Evolutionary conservation across 495 filamentous ascomycete species (phyloP).

Genomic region (Neurospora hispaniola): DNA sequence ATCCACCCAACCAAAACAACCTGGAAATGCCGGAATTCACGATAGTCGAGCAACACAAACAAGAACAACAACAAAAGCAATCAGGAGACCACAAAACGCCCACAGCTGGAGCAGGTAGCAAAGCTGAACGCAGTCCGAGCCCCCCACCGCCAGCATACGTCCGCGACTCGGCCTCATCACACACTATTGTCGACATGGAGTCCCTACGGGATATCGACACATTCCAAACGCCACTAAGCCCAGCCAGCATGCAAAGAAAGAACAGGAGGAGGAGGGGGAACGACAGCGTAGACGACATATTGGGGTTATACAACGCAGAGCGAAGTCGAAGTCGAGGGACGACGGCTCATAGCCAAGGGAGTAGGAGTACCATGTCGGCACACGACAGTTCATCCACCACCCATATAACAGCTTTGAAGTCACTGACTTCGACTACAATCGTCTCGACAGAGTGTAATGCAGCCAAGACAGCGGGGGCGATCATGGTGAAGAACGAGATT

Average conservation of each 20-base stretch:
- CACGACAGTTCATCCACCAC: background rate
- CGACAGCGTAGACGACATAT: conserved; percentile 26
- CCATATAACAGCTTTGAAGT: background rate
- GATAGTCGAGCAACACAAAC: conserved; percentile 16
- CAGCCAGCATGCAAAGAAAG: conserved; percentile 8
- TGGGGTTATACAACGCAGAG: conserved; percentile 20
- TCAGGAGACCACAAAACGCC: background rate
- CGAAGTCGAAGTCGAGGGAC: conserved; percentile 10
- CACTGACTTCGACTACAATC: background rate
- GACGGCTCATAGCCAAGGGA: background rate
- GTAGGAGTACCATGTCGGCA: background rate
- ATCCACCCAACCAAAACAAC: conserved; percentile 9
- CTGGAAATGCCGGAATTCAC: conserved; percentile 20
- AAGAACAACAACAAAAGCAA: background rate
- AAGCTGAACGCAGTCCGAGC: background rate
- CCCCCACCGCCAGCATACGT: conserved; percentile 1
- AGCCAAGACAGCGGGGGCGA: conserved; percentile 5
- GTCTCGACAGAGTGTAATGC: background rate
- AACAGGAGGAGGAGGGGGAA: conserved; percentile 3
- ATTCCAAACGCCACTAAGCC: conserved; percentile 4
- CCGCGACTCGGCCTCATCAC: conserved; percentile 17
- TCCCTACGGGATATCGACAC: conserved; percentile 3
- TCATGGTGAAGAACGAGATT: conserved; percentile 23
- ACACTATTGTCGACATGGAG: conserved; percentile 11
- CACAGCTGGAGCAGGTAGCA: background rate